Evolutionary conservation across 2,329 filamentous ascomycete species (phyloP).

Genomic region (Ceratocystis colombiana): DNA sequence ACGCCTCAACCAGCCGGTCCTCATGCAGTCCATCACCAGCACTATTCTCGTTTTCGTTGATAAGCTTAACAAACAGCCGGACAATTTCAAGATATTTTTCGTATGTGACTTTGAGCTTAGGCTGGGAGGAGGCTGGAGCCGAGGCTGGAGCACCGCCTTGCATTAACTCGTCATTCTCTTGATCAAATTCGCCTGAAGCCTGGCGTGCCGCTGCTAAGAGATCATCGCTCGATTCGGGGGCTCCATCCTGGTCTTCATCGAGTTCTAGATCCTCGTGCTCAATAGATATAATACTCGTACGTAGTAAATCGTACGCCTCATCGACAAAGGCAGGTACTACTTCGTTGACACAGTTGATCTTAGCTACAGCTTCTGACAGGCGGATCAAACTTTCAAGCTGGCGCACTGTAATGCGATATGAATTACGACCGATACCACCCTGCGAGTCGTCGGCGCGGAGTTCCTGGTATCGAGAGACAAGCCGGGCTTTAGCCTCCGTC

Average conservation of each 20-base stretch:
- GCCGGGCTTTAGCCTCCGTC: slow-evolving; percentile 68
- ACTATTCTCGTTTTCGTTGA: slow-evolving; percentile 70
- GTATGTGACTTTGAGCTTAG: slow-evolving; percentile 82
- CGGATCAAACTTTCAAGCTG: slow-evolving; percentile 95
- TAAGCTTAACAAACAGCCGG: slow-evolving; percentile 69
- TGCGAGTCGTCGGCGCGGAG: slow-evolving; percentile 86
- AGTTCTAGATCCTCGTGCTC: slow-evolving; percentile 97
- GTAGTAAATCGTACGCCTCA: slow-evolving; percentile 82
- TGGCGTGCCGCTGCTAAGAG: slow-evolving; percentile 39
- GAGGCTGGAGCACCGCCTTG: slow-evolving; percentile 31
- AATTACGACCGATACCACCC: slow-evolving; percentile 86
- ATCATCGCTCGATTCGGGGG: slow-evolving; percentile 28
- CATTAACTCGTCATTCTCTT: slow-evolving; percentile 29
- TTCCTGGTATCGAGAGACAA: slow-evolving; percentile 93
- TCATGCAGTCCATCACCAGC: slow-evolving; percentile 75
- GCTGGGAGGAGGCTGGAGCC: slow-evolving; percentile 40
- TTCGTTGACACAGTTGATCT: slow-evolving; percentile 91
- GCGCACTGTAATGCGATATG: slow-evolving; percentile 92
- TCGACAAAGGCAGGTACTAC: slow-evolving; percentile 75
- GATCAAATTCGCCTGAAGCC: slow-evolving; percentile 39
- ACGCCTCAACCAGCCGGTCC: slow-evolving; percentile 75
- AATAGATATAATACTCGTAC: slow-evolving; percentile 93
- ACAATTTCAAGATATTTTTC: slow-evolving; percentile 91
- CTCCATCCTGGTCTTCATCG: slow-evolving; percentile 58
- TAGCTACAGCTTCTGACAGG: slow-evolving; percentile 92